phyloP scores from a whole-genome alignment of 78 protist species.

The Dictyostelium firmibasis region DNA sequence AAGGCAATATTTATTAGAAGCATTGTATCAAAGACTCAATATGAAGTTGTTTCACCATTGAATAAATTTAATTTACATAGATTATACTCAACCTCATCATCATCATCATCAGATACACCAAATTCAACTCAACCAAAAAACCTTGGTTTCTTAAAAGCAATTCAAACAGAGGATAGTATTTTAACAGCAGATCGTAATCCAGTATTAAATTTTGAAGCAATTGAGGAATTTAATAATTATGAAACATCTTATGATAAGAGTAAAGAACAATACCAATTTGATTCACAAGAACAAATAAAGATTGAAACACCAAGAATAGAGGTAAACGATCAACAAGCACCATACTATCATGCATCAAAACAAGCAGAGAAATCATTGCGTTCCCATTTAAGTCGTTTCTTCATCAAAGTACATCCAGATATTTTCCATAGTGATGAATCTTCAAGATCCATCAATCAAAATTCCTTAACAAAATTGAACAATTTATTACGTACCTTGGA shows the following conservation, averaged over 20 bases:
- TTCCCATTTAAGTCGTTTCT: constrained; percentile 29
- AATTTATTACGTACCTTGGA: constrained; percentile 35
- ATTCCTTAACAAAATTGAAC: constrained; percentile 38
- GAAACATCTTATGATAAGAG: neutral
- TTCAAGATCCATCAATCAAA: constrained; percentile 5
- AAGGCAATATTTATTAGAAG: neutral
- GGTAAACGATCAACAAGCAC: constrained; percentile 16
- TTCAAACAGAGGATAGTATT: neutral
- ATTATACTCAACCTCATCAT: neutral
- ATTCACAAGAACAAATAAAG: neutral
- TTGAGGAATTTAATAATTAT: neutral
- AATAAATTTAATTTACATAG: neutral
- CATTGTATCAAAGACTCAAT: neutral
- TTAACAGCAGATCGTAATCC: neutral
- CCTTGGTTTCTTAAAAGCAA: neutral
- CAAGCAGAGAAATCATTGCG: neutral
- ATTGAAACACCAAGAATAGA: neutral
- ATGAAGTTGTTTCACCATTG: neutral
- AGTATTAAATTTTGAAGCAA: too few relatives aligned
- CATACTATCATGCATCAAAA: constrained; percentile 33
- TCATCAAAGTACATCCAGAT: constrained; percentile 68
- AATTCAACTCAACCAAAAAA: neutral
- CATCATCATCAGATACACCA: neutral
- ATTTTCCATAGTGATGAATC: constrained; percentile 1
- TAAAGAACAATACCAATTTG: neutral